These are phyloP conservation scores for Hamamelis virginiana DNA, from an alignment of 164 flowering plant species.

Conservation along the genomic window DNA sequence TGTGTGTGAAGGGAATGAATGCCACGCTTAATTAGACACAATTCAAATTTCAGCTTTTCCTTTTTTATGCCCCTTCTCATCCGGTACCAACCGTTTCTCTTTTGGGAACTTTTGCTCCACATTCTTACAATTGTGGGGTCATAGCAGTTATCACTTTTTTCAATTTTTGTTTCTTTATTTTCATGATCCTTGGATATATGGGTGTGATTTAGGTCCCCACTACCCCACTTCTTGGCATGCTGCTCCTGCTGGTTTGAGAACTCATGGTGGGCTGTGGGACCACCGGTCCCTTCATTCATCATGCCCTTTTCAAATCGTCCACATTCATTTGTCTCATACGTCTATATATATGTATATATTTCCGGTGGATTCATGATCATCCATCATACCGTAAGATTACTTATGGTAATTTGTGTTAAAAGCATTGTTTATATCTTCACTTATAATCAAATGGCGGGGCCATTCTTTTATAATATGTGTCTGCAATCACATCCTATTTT, in stretches of 20 bases:
- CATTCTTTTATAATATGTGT: neutral
- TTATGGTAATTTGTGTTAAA: neutral
- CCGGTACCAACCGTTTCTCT: constrained; percentile 20
- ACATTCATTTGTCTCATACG: too few relatives aligned
- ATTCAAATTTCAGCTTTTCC: constrained; percentile 46
- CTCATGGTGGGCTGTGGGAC: neutral
- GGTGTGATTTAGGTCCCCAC: neutral
- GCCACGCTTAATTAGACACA: constrained; percentile 18
- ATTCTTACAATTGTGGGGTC: constrained; percentile 17
- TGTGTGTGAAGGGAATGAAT: constrained; percentile 11
- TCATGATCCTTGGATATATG: too few relatives aligned
- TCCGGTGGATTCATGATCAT: too few relatives aligned
- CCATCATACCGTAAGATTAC: too few relatives aligned
- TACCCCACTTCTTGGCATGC: neutral
- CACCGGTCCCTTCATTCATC: too few relatives aligned
- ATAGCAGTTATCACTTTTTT: neutral
- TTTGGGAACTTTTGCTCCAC: constrained; percentile 14
- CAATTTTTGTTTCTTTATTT: neutral
- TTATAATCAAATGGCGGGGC: neutral
- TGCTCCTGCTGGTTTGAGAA: constrained; percentile 22
- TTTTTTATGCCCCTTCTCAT: constrained; percentile 16
- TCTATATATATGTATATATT: too few relatives aligned
- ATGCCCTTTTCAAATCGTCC: too few relatives aligned
- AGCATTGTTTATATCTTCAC: neutral
- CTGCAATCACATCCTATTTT: neutral